Percentiles rank a stretch among this genome's conserved stretches.
Conservation (phyloP, 2,329 filamentous ascomycete genomes). For the Pseudopithomyces chartarum region DNA sequence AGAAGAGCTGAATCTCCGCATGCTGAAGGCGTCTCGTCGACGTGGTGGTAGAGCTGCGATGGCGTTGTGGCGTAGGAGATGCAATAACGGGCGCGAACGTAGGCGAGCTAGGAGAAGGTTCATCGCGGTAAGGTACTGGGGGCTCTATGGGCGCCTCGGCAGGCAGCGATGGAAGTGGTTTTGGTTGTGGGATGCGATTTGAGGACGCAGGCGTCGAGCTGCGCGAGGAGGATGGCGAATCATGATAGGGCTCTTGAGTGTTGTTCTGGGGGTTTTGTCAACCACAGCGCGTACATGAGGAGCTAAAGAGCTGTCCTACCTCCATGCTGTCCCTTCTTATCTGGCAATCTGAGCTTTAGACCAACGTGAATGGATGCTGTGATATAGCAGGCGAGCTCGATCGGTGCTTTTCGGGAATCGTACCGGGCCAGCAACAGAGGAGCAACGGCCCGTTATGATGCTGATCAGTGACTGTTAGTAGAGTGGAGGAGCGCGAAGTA, state of each 20-base stretch:
- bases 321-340: not conserved
- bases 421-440: not conserved
- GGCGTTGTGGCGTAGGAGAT: conserved; percentile 9
- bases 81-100: not conserved
- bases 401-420: no score
- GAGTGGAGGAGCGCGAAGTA: not conserved
- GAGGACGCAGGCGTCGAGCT: conserved; percentile 11
- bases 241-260: conserved; percentile 15
- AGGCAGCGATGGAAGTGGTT: conserved; percentile 19
- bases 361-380: not conserved
- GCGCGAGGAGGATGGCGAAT: conserved; percentile 19
- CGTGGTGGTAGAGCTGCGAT: conserved; percentile 1
- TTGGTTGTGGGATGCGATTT: conserved; percentile 3
- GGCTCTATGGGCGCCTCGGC: not conserved
- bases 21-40: not conserved
- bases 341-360: not conserved
- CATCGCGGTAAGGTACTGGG: conserved; percentile 21
- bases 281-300: not conserved
- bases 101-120: conserved; percentile 8
- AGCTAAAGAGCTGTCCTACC: not conserved
- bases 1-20: conserved; percentile 2
- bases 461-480: not conserved
- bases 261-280: conserved; percentile 9
- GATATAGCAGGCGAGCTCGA: not conserved
- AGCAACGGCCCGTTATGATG: not conserved